phyloP scores from a whole-genome alignment of 78 protist genomes.

The Polysphondylium violaceum region DNA sequence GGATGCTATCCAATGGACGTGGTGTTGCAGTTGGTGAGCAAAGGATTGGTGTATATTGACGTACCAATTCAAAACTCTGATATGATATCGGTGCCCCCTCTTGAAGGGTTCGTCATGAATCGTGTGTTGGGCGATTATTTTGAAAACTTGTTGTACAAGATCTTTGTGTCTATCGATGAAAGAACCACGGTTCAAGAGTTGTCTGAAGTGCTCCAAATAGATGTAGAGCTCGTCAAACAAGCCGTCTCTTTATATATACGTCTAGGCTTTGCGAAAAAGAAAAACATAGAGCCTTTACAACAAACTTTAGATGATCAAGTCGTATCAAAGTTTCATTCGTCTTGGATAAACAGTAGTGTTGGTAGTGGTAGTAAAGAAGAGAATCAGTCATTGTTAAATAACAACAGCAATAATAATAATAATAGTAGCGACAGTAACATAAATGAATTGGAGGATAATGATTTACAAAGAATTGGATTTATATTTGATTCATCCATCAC shows the following conservation, averaged over 20 bases:
- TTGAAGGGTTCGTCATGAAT: conserved; percentile 96
- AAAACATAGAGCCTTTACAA: conserved; percentile 64
- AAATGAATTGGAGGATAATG: neutral
- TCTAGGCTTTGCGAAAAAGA: conserved; percentile 94
- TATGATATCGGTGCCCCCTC: conserved; percentile 89
- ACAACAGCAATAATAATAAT: neutral
- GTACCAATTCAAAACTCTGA: conserved; percentile 78
- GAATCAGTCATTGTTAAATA: neutral
- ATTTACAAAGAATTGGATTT: conserved; percentile 83
- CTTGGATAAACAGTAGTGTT: conserved; percentile 41
- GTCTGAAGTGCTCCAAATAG: conserved; percentile 78
- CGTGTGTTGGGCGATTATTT: conserved; percentile 88
- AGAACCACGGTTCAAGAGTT: conserved; percentile 90
- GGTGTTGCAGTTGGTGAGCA: conserved; percentile 37
- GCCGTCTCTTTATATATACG: conserved; percentile 91
- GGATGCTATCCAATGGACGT: conserved; percentile 47
- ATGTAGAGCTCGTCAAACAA: conserved; percentile 74
- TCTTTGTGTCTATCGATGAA: conserved; percentile 95
- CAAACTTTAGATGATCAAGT: neutral
- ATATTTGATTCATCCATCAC: conserved; percentile 92
- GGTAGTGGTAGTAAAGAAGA: neutral
- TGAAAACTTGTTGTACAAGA: conserved; percentile 92
- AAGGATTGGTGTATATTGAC: conserved; percentile 71
- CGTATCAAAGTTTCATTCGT: conserved; percentile 42
- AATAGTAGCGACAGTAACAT: neutral